These are phyloP conservation scores for Talaromyces sp. DNA, from an alignment of 2,329 filamentous ascomycete species.

Conservation along the genomic window DNA sequence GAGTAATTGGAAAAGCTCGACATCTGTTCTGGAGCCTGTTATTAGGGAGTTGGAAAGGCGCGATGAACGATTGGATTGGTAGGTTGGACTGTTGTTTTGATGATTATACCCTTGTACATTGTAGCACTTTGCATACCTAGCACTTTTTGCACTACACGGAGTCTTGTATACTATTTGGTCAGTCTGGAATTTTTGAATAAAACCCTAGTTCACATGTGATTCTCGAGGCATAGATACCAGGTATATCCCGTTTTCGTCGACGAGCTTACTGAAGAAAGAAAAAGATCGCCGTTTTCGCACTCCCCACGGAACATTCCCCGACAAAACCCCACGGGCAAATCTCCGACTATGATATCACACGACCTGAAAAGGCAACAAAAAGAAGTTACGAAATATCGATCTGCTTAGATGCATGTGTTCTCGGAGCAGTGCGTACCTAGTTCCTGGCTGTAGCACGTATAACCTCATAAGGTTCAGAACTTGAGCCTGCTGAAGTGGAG, in stretches of 20 bases:
- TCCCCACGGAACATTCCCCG: not conserved
- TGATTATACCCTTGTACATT: not conserved
- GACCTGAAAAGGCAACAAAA: not conserved
- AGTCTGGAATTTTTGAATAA: not conserved
- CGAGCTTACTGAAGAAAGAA: not conserved
- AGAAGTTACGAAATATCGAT: no score
- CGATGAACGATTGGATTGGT: conserved; percentile 40
- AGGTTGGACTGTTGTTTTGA: not conserved
- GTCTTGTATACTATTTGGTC: not conserved
- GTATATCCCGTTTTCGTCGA: not conserved
- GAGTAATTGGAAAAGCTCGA: conserved; percentile 37
- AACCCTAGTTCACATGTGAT: not conserved
- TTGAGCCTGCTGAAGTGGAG: not conserved
- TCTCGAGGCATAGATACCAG: not conserved
- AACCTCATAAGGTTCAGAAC: not conserved
- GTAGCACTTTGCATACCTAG: not conserved
- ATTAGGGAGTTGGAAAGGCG: conserved; percentile 35
- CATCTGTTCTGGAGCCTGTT: conserved; percentile 37
- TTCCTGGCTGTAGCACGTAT: not conserved
- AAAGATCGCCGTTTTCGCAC: not conserved
- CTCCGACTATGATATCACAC: not conserved
- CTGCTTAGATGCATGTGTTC: not conserved
- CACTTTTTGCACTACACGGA: not conserved
- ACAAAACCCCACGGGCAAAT: not conserved
- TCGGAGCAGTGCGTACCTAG: conserved; percentile 3